A percentile compares a stretch with the other conserved stretches of the same genome.
These are phyloP conservation scores for Proliferodiscus dingleyae DNA, from an alignment of 2,329 filamentous ascomycete species.

Conservation along the genomic window DNA sequence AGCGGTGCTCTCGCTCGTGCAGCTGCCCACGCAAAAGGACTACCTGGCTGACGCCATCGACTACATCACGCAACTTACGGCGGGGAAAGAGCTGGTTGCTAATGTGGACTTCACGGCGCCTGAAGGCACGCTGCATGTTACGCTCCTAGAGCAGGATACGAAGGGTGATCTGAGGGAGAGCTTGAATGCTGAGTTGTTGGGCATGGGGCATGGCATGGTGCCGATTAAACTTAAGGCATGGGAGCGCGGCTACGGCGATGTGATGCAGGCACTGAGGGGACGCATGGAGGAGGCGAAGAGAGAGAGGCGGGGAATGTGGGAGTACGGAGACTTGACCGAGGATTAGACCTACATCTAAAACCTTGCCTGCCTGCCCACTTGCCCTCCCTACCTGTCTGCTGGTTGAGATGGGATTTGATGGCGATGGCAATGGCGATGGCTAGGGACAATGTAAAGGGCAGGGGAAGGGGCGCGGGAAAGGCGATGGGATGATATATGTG, in stretches of 20 bases:
- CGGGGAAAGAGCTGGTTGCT: conserved; percentile 74
- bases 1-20: conserved; percentile 80
- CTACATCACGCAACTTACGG: conserved; percentile 71
- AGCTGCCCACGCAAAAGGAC: conserved; percentile 76
- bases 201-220: conserved; percentile 83
- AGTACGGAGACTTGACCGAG: conserved; percentile 95
- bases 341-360: conserved; percentile 58
- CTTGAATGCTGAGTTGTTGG: conserved; percentile 82
- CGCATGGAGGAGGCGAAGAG: conserved; percentile 75
- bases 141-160: conserved; percentile 73
- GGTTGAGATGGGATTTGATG: no score
- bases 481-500: no score
- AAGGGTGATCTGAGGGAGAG: conserved; percentile 65
- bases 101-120: conserved; percentile 85
- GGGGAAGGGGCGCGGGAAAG: no score
- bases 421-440: no score
- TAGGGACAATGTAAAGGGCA: no score
- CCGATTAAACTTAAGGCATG: conserved; percentile 86
- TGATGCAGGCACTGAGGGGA: conserved; percentile 67
- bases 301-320: conserved; percentile 85
- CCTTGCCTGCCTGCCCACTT: no score
- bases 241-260: conserved; percentile 72
- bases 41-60: conserved; percentile 77
- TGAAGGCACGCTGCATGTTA: conserved; percentile 80
- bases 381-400: no score